Evolutionary conservation across 2,329 filamentous ascomycete species (phyloP).

Genomic region (Cladosporium sphaerospermum): DNA sequence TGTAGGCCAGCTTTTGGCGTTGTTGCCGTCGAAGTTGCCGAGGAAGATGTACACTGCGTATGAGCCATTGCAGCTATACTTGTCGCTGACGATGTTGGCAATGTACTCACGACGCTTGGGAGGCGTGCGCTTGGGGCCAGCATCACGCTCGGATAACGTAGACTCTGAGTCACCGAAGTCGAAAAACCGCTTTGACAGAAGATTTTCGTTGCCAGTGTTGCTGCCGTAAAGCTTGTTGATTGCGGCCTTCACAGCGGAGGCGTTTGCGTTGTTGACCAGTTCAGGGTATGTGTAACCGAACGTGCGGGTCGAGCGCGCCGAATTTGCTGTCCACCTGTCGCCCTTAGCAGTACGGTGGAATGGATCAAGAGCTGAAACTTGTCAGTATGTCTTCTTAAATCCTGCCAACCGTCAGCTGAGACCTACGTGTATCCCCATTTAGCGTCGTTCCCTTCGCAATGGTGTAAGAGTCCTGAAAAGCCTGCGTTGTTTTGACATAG

Average conservation of each 20-base stretch:
- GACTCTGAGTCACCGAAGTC: not conserved
- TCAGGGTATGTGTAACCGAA: constrained; percentile 76
- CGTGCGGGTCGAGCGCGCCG: constrained; percentile 50
- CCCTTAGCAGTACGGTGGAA: constrained; percentile 56
- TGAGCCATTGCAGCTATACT: constrained; percentile 54
- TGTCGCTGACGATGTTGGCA: constrained; percentile 58
- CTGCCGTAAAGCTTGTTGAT: constrained; percentile 59
- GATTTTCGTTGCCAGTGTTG: constrained; percentile 2
- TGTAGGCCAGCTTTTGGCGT: constrained; percentile 46
- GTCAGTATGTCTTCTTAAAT: constrained; percentile 1
- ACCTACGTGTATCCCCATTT: constrained; percentile 25
- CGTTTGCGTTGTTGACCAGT: constrained; percentile 38
- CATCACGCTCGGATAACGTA: not conserved
- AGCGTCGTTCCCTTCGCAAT: constrained; percentile 46
- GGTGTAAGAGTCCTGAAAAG: constrained; percentile 55
- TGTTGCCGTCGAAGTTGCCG: constrained; percentile 42
- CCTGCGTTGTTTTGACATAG: constrained; percentile 55
- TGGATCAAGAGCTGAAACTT: constrained; percentile 50
- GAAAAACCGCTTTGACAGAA: constrained; percentile 8
- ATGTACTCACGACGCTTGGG: constrained; percentile 57
- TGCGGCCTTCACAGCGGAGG: constrained; percentile 40
- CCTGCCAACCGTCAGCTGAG: not conserved
- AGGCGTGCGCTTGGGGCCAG: not conserved
- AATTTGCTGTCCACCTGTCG: constrained; percentile 62
- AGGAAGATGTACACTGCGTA: constrained; percentile 66